Base-by-base conservation (phyloP, 2,329 filamentous ascomycete species). In the Fusarium coffeatum region DNA sequence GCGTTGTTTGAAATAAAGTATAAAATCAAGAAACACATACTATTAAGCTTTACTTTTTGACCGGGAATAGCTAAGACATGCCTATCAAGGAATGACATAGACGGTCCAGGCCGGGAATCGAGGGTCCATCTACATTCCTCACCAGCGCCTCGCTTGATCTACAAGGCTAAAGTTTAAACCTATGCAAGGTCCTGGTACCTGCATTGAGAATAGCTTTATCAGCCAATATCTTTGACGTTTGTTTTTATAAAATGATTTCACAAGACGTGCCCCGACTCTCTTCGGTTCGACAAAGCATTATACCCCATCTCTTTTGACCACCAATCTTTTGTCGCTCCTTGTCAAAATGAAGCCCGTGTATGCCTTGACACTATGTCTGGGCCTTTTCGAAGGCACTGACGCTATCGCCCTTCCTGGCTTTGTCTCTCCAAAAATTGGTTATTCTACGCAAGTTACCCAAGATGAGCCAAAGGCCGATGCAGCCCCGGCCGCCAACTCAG, bases 111-210 rank as follows among this genome's bases (percentile, higher is more conserved):
- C 63, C 40, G 20, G 28, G n/a, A 42, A 37, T 20, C 41, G 18
- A 43, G 51, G 6, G 20, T 25, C n/a, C 6, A 20, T 28, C 6
- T 22, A 11, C 63, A 66, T 66, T 66, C 63, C 63, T 66, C n/a
- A 30, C 2, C 18, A 27, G 11, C 41, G 49, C 41, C 56, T 30
- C 10, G 20, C 18, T 56, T 47, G 55, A 56, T 63, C 37, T 40
- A n/a, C 23, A 25, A 59, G 16, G 27, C 32, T n/a, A 27, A 27
- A 41, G 25, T 34, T 51, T 25, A 20, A 28, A n/a, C 9, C 4
- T 27, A 37, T 61, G 62, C 27, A 66, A 66, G 63, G 63, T 42
- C 48, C 43, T 40, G 25, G 61, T 45, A 20, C 55, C 63, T 66
- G 62, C 43, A 66, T 66, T 32, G 3, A 50, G 63, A 16, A 50